Percentiles rank a stretch among this genome's conserved stretches.
These are phyloP conservation scores for Podaxis mareebaensis DNA, from an alignment of 768 basidiomycete genomes.

Conservation along the genomic window DNA sequence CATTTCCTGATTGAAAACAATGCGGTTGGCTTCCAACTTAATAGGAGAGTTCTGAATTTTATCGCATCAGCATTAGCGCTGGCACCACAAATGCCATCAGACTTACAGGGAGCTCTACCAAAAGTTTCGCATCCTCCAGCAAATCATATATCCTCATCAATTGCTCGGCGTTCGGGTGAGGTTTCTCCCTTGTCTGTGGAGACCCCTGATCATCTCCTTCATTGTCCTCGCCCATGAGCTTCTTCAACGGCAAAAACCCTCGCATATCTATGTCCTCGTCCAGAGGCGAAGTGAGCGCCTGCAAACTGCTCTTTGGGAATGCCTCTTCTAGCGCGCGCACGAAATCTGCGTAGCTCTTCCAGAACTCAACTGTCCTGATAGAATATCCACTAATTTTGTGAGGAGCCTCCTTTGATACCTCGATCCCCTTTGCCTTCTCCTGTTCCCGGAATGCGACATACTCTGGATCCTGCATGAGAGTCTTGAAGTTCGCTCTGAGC, in stretches of 20 bases:
- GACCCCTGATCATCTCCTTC: slow-evolving; percentile 23
- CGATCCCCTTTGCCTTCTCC: slow-evolving; percentile 29
- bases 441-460: slow-evolving; percentile 33
- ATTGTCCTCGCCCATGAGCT: slow-evolving; percentile 46
- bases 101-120: slow-evolving; percentile 62
- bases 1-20: slow-evolving; percentile 33
- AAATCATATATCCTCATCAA: slow-evolving; percentile 92
- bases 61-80: not conserved
- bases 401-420: slow-evolving; percentile 30
- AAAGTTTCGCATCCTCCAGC: slow-evolving; percentile 62
- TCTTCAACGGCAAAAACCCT: slow-evolving; percentile 83
- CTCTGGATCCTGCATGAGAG: slow-evolving; percentile 51
- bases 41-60: slow-evolving; percentile 42
- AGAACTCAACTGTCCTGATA: slow-evolving; percentile 55
- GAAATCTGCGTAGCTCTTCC: slow-evolving; percentile 72
- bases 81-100: slow-evolving; percentile 7
- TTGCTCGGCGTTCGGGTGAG: slow-evolving; percentile 93
- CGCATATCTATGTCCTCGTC: slow-evolving; percentile 91
- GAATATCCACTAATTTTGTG: slow-evolving; percentile 38
- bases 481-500: slow-evolving; percentile 75
- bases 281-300: slow-evolving; percentile 57
- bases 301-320: slow-evolving; percentile 70
- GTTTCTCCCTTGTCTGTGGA: slow-evolving; percentile 35
- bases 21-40: slow-evolving; percentile 32
- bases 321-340: slow-evolving; percentile 54